Evolutionary conservation across 129 eudicot genomes (phyloP).

Genomic region (Chrysanthemum lavandulifolium): DNA sequence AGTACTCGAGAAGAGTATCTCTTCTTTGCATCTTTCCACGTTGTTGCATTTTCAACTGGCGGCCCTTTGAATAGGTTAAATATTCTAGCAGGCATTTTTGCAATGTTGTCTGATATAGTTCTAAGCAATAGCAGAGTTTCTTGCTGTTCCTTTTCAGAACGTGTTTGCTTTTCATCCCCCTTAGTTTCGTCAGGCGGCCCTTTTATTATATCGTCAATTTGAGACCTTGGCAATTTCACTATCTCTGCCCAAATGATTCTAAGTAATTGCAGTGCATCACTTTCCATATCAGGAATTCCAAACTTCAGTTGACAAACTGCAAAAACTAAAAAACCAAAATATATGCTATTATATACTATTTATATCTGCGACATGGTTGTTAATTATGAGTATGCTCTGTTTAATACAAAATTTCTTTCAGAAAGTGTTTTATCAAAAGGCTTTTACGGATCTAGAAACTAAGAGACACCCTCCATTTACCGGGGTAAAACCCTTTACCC

Average conservation of each 20-base stretch:
- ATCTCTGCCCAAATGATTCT: constrained; percentile 20
- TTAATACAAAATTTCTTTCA: too few species aligned
- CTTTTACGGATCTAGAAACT: too few species aligned
- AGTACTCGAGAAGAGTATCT: constrained; percentile 17
- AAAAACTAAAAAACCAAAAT: background rate
- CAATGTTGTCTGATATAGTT: constrained; percentile 11
- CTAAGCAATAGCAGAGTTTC: constrained; percentile 15
- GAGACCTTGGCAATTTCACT: constrained; percentile 10
- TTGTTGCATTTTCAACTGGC: background rate
- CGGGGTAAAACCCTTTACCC: too few species aligned
- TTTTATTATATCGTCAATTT: constrained; percentile 20
- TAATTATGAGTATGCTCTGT: too few species aligned
- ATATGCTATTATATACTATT: background rate
- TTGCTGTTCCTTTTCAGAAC: constrained; percentile 18
- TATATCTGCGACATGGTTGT: too few species aligned
- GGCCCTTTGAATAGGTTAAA: constrained; percentile 18
- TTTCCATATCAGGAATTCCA: constrained; percentile 4
- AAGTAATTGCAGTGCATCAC: constrained; percentile 10
- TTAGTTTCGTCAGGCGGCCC: constrained; percentile 21
- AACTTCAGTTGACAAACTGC: constrained; percentile 7
- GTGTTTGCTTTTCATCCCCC: constrained; percentile 3
- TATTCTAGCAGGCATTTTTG: constrained; percentile 18
- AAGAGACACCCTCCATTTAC: too few species aligned
- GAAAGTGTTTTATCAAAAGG: too few species aligned
- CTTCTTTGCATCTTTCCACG: background rate